These are phyloP conservation scores for Naganishia sp. DNA, from an alignment of 1,284 basidiomycete species.

Conservation along the genomic window DNA sequence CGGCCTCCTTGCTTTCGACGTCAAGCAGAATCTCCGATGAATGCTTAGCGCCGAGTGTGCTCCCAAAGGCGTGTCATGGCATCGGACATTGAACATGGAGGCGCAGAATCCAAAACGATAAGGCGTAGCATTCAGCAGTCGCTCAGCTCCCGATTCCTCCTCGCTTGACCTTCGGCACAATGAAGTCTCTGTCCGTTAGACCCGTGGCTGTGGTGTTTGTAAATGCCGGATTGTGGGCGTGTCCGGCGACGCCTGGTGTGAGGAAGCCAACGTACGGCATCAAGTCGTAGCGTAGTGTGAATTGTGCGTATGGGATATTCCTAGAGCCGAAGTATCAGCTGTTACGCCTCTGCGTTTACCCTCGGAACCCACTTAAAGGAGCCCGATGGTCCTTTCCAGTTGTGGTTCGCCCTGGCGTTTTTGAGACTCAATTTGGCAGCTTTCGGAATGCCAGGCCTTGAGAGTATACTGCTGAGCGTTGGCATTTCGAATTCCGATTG, in stretches of 20 bases:
- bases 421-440: constrained; percentile 46
- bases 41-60: no score
- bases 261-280: constrained; percentile 56
- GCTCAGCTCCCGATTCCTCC: constrained; percentile 29
- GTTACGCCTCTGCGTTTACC: neutral
- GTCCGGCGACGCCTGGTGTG: constrained; percentile 50
- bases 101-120: no score
- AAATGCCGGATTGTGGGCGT: constrained; percentile 37
- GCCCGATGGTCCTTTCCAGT: constrained; percentile 49
- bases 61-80: no score
- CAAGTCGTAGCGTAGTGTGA: constrained; percentile 53
- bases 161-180: constrained; percentile 28
- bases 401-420: constrained; percentile 44
- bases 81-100: no score
- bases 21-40: no score
- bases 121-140: no score
- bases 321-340: constrained; percentile 32
- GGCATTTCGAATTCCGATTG: constrained; percentile 36
- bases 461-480: constrained; percentile 23
- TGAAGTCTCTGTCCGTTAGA: constrained; percentile 29
- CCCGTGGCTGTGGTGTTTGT: constrained; percentile 6
- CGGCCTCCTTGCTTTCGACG: no score
- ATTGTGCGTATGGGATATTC: constrained; percentile 46
- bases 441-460: constrained; percentile 31
- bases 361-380: constrained; percentile 50